A percentile compares a stretch with the other conserved stretches of the same genome.
These are phyloP conservation scores for Crotalaria pallida DNA, from an alignment of 306 rosid genomes.

Conservation along the genomic window DNA sequence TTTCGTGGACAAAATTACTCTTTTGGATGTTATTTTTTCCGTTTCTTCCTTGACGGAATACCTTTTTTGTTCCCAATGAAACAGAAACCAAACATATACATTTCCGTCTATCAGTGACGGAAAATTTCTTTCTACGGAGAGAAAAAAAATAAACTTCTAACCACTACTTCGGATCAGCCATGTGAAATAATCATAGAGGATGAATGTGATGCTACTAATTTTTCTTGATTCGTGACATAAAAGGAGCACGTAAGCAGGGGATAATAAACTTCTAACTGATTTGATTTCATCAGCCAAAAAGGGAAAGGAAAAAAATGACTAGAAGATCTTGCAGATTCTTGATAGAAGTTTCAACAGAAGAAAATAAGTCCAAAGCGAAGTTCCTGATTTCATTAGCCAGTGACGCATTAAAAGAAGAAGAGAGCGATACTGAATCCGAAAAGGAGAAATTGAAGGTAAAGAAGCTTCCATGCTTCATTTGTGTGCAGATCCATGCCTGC, in stretches of 20 bases:
- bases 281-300: constrained; percentile 1
- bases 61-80: too few species aligned
- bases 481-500: background rate
- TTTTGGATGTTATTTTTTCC: too few species aligned
- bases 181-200: constrained; percentile 8
- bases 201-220: background rate
- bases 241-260: background rate
- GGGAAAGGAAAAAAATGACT: background rate
- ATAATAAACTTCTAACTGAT: background rate
- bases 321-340: constrained; percentile 8
- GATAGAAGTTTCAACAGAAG: background rate
- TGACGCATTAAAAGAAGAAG: background rate
- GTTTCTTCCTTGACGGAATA: too few species aligned
- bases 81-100: too few species aligned
- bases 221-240: constrained; percentile 12
- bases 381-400: background rate
- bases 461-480: constrained; percentile 27
- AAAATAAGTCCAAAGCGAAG: background rate
- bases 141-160: too few species aligned
- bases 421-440: background rate
- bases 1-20: too few species aligned
- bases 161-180: constrained; percentile 21
- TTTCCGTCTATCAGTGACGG: too few species aligned
- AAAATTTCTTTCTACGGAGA: too few species aligned
- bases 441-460: constrained; percentile 6